Evolutionary conservation across 768 basidiomycete genomes (phyloP), one percentile per base, ranked within the genome.

Genomic region (Stropharia rugosoannulata): DNA sequence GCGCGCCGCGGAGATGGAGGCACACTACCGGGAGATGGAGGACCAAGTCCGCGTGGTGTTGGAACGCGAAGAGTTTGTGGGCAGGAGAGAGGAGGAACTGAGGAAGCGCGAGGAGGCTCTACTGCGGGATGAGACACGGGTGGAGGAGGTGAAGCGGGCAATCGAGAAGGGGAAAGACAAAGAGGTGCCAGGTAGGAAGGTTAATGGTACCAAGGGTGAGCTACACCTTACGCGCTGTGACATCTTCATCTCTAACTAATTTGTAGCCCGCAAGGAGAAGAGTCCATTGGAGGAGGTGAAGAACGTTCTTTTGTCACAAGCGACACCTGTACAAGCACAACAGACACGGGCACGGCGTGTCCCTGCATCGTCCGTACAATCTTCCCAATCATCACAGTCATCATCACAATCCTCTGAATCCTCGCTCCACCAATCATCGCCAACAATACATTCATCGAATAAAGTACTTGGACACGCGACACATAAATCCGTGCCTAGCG

Each of bases 211-310:
- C n/a, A 29, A 38, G 35, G 19, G 39, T 50, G 12, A 7, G 46
- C 42, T 16, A 16, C n/a, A 40, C 6, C 27, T 12, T 18, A 16
- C 32, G 22, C 41, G 39, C 2, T 22, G 25, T 29, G 11, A 2
- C 40, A 19, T 29, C 25, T 32, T 6, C 22, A 16, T 42, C 29
- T 19, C 27, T 48, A n/a, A 49, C 48, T 35, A 13, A 27, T 16
- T 32, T 49, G 0, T 56, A 76, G 82, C 73, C 44, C 75, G 76
- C 19, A 82, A 74, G 63, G 80, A 81, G 43, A 78, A 76, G 65
- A 79, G 77, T 7, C 88, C 89, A 4, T 70, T 91, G 4, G 89
- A 91, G 63, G 90, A 91, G 66, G 84, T 91, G 22, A 87, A 86
- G 71, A 90, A 89, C 59, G 67, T 87, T 19, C 76, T 87, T 6